Conservation (phyloP, 2,329 filamentous ascomycete species). For the Zymoseptoria pseudotritici region DNA sequence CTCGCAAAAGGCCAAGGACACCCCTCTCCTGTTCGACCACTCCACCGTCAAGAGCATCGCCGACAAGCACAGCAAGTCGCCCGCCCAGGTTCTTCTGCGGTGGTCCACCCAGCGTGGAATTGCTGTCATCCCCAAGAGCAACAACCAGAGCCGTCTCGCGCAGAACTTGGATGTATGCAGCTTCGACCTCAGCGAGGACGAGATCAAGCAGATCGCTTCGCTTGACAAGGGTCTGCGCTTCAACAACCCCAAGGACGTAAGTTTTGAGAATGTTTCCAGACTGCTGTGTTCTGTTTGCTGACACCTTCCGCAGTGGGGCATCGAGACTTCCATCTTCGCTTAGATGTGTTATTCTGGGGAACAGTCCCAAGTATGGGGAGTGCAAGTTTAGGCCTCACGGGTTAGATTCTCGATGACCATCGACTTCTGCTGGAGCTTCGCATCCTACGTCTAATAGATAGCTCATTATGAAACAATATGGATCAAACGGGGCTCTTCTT, state of each 20-base stretch:
- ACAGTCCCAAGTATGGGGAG: background rate
- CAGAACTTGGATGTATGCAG: slow-evolving; percentile 61
- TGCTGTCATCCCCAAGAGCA: slow-evolving; percentile 76
- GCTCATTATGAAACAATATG: background rate
- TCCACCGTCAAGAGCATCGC: slow-evolving; percentile 57
- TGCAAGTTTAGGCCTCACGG: background rate
- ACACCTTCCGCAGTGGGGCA: slow-evolving; percentile 7
- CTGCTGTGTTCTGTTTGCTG: slow-evolving; percentile 20
- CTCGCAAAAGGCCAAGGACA: slow-evolving; percentile 58
- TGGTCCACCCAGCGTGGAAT: slow-evolving; percentile 81
- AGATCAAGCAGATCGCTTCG: slow-evolving; percentile 58
- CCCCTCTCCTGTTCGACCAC: slow-evolving; percentile 65
- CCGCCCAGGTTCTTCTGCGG: slow-evolving; percentile 74
- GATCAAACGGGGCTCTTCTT: background rate
- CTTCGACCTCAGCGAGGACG: slow-evolving; percentile 59
- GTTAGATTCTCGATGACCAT: background rate
- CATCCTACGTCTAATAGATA: background rate
- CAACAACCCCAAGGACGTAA: slow-evolving; percentile 67
- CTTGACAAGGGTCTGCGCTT: slow-evolving; percentile 64
- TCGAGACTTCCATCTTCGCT: slow-evolving; percentile 7
- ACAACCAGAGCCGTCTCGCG: slow-evolving; percentile 48
- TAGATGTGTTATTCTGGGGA: background rate
- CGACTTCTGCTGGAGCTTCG: background rate
- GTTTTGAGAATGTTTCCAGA: slow-evolving; percentile 21
- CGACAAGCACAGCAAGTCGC: slow-evolving; percentile 61